Evolutionary conservation across 805 yeast genomes (phyloP), one percentile per base, ranked within the genome.

Genomic region (Pichia nakasei): DNA sequence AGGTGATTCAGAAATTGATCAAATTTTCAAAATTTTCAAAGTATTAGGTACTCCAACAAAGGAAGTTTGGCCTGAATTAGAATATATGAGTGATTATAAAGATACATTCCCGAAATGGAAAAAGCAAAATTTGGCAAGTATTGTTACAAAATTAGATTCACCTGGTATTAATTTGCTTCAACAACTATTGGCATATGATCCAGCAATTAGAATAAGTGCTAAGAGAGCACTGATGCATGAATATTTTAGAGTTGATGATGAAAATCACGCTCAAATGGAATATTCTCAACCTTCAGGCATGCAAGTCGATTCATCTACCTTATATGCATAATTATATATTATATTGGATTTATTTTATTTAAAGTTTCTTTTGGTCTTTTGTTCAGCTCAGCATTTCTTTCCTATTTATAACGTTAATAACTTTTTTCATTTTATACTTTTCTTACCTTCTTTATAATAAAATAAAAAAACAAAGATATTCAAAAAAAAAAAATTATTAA

Each of bases 1-100:
- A 0, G 98, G 98, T 6, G 96, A 93, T 61, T 87, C 96, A 11
- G 98, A 93, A 62, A 94, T 93, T 58, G 98, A 93, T 62, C 96
- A 93, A 67, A 85, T 93, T 52, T 89, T 89, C 70, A 76, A 93
- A 63, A 93, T 93, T 47, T 93, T 93, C 67, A 76, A 95, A 51
- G 72, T 85, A 43, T 73, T 93, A 66, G 98, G 98, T 18, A 91
- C 97, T 3, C 98, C 98, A 38, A 84, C 76, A 49, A 96, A 87
- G 61, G 85, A 85, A 41, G 70, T 76, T 18, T 93, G 98, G 98
- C 97, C 97, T 8, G 96, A 89, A 52, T 95, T 93, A 38, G 76
- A 82, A 36, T 77, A 83, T 48, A 70, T 93, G 61, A 96, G 97
- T 17, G 97, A 93, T 66, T 93, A 82, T 68, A 88, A 88, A 65